Evolutionary conservation across 140 eudicot genomes (phyloP).

Genomic region (Cichorium intybus): DNA sequence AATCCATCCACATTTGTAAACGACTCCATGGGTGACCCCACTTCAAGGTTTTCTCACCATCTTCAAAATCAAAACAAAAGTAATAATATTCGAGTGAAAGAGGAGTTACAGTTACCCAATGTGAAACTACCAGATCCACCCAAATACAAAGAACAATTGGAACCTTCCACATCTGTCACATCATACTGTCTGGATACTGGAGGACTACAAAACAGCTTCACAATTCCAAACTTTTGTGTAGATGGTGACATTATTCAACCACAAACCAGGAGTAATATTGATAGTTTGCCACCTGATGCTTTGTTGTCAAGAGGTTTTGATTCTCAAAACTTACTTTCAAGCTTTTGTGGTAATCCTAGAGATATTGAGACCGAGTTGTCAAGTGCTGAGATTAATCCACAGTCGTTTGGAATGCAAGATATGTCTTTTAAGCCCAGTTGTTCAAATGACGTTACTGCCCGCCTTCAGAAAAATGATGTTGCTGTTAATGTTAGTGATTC

Average conservation of each 20-base stretch:
- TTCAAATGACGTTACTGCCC: constrained; percentile 42
- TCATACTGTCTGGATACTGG: constrained; percentile 68
- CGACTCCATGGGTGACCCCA: constrained; percentile 39
- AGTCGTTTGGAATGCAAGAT: constrained; percentile 71
- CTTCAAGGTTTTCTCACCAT: constrained; percentile 50
- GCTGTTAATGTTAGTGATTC: constrained; percentile 38
- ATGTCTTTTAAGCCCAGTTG: constrained; percentile 76
- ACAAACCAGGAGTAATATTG: constrained; percentile 43
- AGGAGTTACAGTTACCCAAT: constrained; percentile 29
- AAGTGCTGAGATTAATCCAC: constrained; percentile 60
- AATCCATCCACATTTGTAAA: constrained; percentile 41
- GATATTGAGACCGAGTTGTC: constrained; percentile 76
- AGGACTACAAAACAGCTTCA: constrained; percentile 54
- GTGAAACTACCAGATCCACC: constrained; percentile 48
- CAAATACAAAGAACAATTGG: constrained; percentile 58
- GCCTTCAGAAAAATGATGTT: not conserved
- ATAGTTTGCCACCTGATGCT: constrained; percentile 75
- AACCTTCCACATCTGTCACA: constrained; percentile 66
- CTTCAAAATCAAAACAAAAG: constrained; percentile 45
- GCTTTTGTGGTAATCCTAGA: constrained; percentile 54
- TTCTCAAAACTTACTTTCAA: constrained; percentile 68
- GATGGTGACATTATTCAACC: constrained; percentile 69
- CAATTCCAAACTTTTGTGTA: constrained; percentile 48
- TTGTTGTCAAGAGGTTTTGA: constrained; percentile 74
- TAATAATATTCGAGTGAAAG: constrained; percentile 39